Conservation (phyloP, 768 basidiomycete genomes). For the Tulasnella calospora region DNA sequence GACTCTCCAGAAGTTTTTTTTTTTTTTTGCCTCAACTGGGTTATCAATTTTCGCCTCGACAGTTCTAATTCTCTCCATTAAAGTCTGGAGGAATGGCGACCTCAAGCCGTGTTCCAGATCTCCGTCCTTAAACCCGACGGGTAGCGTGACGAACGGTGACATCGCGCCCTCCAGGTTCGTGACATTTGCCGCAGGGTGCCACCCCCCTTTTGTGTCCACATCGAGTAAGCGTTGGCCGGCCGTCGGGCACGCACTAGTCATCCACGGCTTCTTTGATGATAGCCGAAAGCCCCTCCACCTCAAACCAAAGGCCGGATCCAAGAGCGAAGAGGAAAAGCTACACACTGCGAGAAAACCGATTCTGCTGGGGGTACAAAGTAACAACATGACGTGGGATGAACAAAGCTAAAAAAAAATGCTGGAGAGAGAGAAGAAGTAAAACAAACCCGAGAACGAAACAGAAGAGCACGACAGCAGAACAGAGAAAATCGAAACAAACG, state of each 20-base stretch:
- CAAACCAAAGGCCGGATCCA: background rate
- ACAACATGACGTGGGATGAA: background rate
- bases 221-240: background rate
- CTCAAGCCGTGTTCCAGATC: background rate
- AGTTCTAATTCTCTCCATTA: background rate
- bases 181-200: background rate
- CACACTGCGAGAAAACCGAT: background rate
- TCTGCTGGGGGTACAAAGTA: background rate
- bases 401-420: background rate
- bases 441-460: slow-evolving; percentile 5
- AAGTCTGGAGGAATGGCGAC: background rate
- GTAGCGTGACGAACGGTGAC: background rate
- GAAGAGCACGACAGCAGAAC: background rate
- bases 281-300: background rate
- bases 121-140: background rate
- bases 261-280: background rate
- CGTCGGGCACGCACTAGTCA: background rate
- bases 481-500: background rate
- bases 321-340: background rate
- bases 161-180: background rate
- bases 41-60: background rate
- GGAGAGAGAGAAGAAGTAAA: slow-evolving; percentile 6
- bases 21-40: background rate
- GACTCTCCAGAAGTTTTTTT: background rate
- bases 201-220: background rate